Evolutionary conservation across 2,329 filamentous ascomycete genomes (phyloP), one percentile per base, ranked within the genome.

Genomic region (Alternaria solani): DNA sequence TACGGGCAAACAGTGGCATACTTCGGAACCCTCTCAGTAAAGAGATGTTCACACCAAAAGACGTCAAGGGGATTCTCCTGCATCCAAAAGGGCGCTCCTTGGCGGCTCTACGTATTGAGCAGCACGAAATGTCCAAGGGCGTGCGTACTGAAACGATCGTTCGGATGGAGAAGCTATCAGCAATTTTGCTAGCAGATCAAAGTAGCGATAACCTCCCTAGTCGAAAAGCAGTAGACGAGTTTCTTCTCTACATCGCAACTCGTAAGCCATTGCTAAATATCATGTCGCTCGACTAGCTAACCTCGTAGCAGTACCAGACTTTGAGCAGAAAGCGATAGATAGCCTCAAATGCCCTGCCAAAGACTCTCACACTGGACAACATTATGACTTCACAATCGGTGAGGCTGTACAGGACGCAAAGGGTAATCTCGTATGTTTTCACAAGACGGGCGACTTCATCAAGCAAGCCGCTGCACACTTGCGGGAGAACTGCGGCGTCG

Each of bases 401-500:
- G 71, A 76, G 59, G 66, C 72, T 36, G 72, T 75, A 23, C 68
- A 66, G 11, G 72, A 76, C 55, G 75, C 73, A 1, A 76, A 76
- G 55, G 74, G 72, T 2, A 78, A 77, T 46, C 62, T 65, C 23
- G 72, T 77, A 2, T 78, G 74, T 54, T 78, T 76, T 44, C 75
- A 76, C 51, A 77, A 75, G 32, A 72, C 71, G 3, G 75, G 75
- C 9, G 75, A 78, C 48, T 77, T 76, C 46, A 72, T 78, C 28
- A 63, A 67, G 42, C 76, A 78, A 65, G 75, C 75, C 18, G 74
- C 75, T 23, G 56, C 55, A 34, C 55, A 76, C 62, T 48, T 78
- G 28, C 58, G 71, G 7, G 52, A 68, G 59, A 72, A 73, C 42
- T 62, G 51, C 48, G 71, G 71, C 28, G 64, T 67, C 25, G 63